Percentiles rank a stretch among this genome's conserved stretches.
These are phyloP conservation scores for Capronia americana DNA, from an alignment of 2,329 filamentous ascomycete species.

Conservation along the genomic window DNA sequence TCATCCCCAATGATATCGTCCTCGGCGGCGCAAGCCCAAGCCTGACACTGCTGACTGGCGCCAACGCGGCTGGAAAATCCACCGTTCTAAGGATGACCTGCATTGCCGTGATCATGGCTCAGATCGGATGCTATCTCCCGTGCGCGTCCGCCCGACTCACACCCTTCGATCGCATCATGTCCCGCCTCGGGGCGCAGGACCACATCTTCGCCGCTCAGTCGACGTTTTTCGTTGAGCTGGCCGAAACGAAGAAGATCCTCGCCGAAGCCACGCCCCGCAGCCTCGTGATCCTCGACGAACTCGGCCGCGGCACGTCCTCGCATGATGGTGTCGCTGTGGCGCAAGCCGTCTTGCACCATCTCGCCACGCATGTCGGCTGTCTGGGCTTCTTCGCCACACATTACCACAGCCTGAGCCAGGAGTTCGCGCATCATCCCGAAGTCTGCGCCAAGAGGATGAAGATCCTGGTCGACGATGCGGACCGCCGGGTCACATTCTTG, in stretches of 20 bases:
- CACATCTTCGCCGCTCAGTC: constrained; percentile 98
- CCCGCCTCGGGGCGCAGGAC: constrained; percentile 93
- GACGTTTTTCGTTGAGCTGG: constrained; percentile 97
- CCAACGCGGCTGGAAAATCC: constrained; percentile 96
- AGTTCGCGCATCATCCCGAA: constrained; percentile 89
- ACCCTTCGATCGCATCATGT: constrained; percentile 97
- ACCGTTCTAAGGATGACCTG: constrained; percentile 97
- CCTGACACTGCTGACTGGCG: constrained; percentile 90
- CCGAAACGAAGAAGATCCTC: constrained; percentile 97
- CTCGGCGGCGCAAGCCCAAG: constrained; percentile 82
- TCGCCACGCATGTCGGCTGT: constrained; percentile 90
- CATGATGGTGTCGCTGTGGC: constrained; percentile 97
- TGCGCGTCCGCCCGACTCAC: constrained; percentile 82
- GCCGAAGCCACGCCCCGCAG: constrained; percentile 92
- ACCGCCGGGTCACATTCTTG: constrained; percentile 90
- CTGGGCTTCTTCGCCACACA: constrained; percentile 97
- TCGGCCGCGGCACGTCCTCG: constrained; percentile 90
- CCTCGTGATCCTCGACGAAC: constrained; percentile 94
- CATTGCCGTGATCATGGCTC: constrained; percentile 94
- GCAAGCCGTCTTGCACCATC: constrained; percentile 94
- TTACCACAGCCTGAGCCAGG: constrained; percentile 90
- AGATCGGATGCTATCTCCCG: constrained; percentile 92
- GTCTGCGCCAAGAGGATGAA: constrained; percentile 88
- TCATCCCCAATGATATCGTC: constrained; percentile 92
- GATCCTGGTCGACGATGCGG: constrained; percentile 85